A percentile compares a stretch with the other conserved stretches of the same genome.
phyloP scores from a whole-genome alignment of 176 grass and related monocot species.

The Neostapfia colusana region DNA sequence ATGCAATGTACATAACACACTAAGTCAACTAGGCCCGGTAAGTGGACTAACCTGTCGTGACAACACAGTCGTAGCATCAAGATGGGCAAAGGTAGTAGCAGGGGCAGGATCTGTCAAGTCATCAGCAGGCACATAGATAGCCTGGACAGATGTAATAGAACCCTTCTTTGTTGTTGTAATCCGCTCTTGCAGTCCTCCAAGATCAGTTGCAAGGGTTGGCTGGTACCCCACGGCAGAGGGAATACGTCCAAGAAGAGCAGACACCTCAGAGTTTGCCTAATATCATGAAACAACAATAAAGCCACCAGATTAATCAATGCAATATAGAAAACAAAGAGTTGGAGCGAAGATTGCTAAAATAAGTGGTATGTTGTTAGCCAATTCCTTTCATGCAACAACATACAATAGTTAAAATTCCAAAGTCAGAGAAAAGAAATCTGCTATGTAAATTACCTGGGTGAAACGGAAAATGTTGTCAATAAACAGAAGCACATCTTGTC shows the following conservation, averaged over 20 bases:
- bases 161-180: conserved; percentile 96
- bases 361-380: not conserved
- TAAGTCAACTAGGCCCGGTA: not conserved
- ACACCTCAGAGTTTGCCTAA: conserved; percentile 96
- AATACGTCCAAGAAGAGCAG: conserved; percentile 94
- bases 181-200: conserved; percentile 90
- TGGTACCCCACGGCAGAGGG: conserved; percentile 98
- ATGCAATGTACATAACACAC: not conserved
- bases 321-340: not conserved
- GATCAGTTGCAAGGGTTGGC: conserved; percentile 95
- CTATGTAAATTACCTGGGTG: conserved; percentile 62
- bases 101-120: conserved; percentile 98
- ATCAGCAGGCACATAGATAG: conserved; percentile 99
- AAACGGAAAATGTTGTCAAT: conserved; percentile 99
- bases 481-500: conserved; percentile 94
- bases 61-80: conserved; percentile 96
- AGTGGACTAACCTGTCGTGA: conserved; percentile 66
- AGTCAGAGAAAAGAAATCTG: not conserved
- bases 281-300: conserved; percentile 5
- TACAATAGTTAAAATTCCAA: not conserved
- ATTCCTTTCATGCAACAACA: not conserved
- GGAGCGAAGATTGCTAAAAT: not conserved
- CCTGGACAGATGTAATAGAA: conserved; percentile 94
- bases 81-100: conserved; percentile 95
- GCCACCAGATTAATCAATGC: not conserved